Evolutionary conservation across 2,329 filamentous ascomycete species (phyloP), one percentile per base, ranked within the genome.

Genomic region (Talaromyces rugulosus): DNA sequence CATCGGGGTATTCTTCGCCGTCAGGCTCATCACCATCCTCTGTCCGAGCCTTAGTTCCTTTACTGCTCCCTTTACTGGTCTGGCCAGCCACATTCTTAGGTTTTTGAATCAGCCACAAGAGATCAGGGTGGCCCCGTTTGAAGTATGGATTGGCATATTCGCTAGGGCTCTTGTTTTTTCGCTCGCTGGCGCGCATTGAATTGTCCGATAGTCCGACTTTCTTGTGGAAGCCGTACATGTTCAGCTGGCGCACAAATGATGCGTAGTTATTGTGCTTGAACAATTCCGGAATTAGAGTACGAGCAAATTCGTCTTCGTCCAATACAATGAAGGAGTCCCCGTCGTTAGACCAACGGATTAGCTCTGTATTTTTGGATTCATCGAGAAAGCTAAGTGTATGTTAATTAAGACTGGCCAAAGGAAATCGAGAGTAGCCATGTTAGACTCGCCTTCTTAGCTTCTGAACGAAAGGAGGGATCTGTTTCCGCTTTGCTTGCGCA

Each of bases 91-190:
- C 86, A 65, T 89, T 90, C 75, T 94, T 96, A 0, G 94, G 93
- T 74, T 98, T 98, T 74, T 96, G 94, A 66, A 98, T 97, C 61
- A 98, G 82, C 94, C 94, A 98, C 4, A 97, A 81, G 55, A 99
- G 81, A 74, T 97, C 96, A 4, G 93, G 93, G 67, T 96, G 89
- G 4, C 93, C 94, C 53, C 92, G 90, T 69, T 92, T 91, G 78
- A 99, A 99, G 78, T 93, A 99, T 9, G 92, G 92, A 74, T 99
- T 97, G 68, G 91, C 93, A 75, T 99, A 99, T 81, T 98, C 95
- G 83, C 93, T 98, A 0, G 95, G 95, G 62, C 92, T 96, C 80
- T 99, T 99, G 74, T 94, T 94, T 75, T 97, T 96, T 64, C 93
- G 89, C 78, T 98, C 95, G 73, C 93, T 97, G 5, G 96, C 93